Conservation (phyloP, 306 rosid species). For the Argentina anserina region DNA sequence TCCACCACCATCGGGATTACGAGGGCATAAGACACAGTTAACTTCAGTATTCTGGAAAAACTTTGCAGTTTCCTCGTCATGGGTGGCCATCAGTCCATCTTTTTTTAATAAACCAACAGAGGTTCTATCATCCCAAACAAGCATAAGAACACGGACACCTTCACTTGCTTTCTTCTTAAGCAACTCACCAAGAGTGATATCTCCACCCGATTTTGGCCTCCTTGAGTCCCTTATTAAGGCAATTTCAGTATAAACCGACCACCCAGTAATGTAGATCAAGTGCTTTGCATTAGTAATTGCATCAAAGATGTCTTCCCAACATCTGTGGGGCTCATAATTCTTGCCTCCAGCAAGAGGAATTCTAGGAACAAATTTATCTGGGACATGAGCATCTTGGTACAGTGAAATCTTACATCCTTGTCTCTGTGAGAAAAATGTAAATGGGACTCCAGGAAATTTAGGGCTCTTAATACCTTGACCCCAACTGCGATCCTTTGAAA, state of each 20-base stretch:
- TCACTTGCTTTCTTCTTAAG: slow-evolving; percentile 47
- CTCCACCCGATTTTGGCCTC: slow-evolving; percentile 50
- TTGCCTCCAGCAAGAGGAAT: slow-evolving; percentile 51
- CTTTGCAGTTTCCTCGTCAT: slow-evolving; percentile 44
- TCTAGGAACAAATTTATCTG: slow-evolving; percentile 39
- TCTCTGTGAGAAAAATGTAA: slow-evolving; percentile 44
- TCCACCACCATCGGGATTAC: slow-evolving; percentile 47
- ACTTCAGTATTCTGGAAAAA: slow-evolving; percentile 35
- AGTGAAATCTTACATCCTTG: slow-evolving; percentile 40
- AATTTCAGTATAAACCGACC: slow-evolving; percentile 46
- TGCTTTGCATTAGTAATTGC: slow-evolving; percentile 49
- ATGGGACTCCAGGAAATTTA: slow-evolving; percentile 52
- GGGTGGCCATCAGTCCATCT: slow-evolving; percentile 53
- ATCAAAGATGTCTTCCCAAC: slow-evolving; percentile 55
- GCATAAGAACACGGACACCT: slow-evolving; percentile 48
- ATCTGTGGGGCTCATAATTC: slow-evolving; percentile 42
- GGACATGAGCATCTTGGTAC: slow-evolving; percentile 49
- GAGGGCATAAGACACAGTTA: slow-evolving; percentile 45
- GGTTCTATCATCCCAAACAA: slow-evolving; percentile 51
- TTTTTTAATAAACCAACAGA: slow-evolving; percentile 32
- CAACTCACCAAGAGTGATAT: slow-evolving; percentile 34
- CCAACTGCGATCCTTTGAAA: slow-evolving; percentile 40
- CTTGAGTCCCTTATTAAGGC: slow-evolving; percentile 40
- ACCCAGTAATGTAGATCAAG: slow-evolving; percentile 49
- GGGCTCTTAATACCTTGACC: slow-evolving; percentile 38